These are phyloP conservation scores for Pyrrhoderma lamaoense DNA, from an alignment of 1,284 basidiomycete genomes.

Conservation along the genomic window DNA sequence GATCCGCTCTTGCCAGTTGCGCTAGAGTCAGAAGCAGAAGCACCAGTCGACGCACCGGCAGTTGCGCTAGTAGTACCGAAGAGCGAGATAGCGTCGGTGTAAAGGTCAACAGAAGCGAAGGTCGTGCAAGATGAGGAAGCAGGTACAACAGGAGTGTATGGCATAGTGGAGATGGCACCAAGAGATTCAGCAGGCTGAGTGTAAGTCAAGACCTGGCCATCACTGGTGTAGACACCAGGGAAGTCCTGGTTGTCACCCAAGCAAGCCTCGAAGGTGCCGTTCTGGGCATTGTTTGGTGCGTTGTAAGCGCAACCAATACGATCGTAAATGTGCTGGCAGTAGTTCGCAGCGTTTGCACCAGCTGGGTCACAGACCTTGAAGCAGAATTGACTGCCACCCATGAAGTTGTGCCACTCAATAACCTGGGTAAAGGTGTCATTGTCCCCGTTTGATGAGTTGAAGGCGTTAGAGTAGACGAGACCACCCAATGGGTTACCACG, in stretches of 20 bases:
- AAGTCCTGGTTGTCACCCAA: slow-evolving; percentile 55
- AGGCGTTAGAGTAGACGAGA: slow-evolving; percentile 50
- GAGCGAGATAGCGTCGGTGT: slow-evolving; percentile 30
- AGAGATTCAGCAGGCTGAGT: slow-evolving; percentile 54
- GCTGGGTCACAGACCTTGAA: slow-evolving; percentile 58
- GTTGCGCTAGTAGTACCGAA: slow-evolving; percentile 19
- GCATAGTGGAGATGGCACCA: slow-evolving; percentile 48
- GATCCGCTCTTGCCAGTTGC: slow-evolving; percentile 14
- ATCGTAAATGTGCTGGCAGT: slow-evolving; percentile 59
- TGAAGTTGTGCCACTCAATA: slow-evolving; percentile 60
- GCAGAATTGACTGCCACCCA: slow-evolving; percentile 50
- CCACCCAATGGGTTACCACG: slow-evolving; percentile 49
- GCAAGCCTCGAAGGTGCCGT: slow-evolving; percentile 53
- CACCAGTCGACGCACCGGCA: slow-evolving; percentile 18
- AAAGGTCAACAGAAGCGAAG: slow-evolving; percentile 48
- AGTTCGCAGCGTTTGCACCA: slow-evolving; percentile 39
- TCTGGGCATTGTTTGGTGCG: slow-evolving; percentile 51
- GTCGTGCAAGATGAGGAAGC: slow-evolving; percentile 57
- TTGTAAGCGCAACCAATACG: slow-evolving; percentile 67
- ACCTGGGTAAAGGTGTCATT: slow-evolving; percentile 42
- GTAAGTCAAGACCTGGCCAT: slow-evolving; percentile 42
- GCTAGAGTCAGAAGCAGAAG: slow-evolving; percentile 20
- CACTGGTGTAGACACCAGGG: slow-evolving; percentile 46
- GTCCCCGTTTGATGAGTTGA: slow-evolving; percentile 30
- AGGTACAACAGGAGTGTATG: slow-evolving; percentile 55